Evolutionary conservation across 805 yeast species (phyloP).

Genomic region (Wickerhamiella siamensis): DNA sequence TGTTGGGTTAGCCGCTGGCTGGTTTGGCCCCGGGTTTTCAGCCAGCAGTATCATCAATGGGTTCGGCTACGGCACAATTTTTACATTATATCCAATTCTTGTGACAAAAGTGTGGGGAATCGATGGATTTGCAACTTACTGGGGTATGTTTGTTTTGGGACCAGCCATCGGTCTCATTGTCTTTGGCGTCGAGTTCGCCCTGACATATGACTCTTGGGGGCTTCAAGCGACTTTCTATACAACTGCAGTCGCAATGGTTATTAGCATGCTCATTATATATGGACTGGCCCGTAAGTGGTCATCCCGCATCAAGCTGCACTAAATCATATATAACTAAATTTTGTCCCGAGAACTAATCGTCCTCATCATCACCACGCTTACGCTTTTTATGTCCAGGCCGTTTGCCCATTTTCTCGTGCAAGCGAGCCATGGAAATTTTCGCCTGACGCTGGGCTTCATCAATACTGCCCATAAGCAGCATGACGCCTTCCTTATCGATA

Average conservation of each 20-base stretch:
- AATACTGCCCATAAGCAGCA: conserved; percentile 69
- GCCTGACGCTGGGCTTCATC: conserved; percentile 89
- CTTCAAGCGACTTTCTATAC: conserved; percentile 9
- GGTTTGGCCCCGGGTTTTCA: conserved; percentile 17
- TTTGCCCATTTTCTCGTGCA: conserved; percentile 34
- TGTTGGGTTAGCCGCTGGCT: conserved; percentile 15
- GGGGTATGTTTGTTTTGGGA: conserved; percentile 81
- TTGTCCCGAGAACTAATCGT: conserved; percentile 24
- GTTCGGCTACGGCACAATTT: conserved; percentile 62
- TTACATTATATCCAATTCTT: conserved; percentile 75
- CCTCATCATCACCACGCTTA: conserved; percentile 33
- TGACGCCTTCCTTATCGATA: conserved; percentile 61
- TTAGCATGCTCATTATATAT: conserved; percentile 7
- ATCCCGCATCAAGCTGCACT: not conserved
- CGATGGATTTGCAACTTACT: conserved; percentile 76
- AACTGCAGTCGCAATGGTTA: conserved; percentile 9
- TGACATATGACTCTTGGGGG: conserved; percentile 33
- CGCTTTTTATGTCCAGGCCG: conserved; percentile 28
- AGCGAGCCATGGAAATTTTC: conserved; percentile 58
- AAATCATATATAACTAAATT: not conserved
- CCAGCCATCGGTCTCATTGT: conserved; percentile 70
- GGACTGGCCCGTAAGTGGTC: conserved; percentile 2
- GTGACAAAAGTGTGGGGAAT: conserved; percentile 79
- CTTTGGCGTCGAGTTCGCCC: conserved; percentile 59
- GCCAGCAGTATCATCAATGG: conserved; percentile 43